A percentile compares a stretch with the other conserved stretches of the same genome.
Evolutionary conservation across 495 filamentous ascomycete species (phyloP).

Genomic region (Bryoglossum gracile): DNA sequence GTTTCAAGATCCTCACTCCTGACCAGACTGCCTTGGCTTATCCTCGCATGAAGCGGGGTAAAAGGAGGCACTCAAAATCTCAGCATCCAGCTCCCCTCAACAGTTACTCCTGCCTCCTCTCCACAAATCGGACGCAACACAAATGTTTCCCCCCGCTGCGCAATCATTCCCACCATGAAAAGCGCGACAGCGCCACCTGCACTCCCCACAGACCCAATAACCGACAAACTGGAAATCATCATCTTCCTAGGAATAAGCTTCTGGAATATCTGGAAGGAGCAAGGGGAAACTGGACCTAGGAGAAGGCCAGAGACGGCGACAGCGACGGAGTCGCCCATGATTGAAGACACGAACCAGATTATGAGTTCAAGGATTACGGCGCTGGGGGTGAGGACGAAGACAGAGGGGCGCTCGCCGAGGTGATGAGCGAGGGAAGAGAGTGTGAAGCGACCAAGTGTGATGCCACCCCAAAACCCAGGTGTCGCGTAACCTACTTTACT

Average conservation of each 20-base stretch:
- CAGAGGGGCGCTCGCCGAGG: conserved; percentile 59
- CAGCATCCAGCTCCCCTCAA: not conserved
- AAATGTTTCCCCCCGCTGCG: conserved; percentile 59
- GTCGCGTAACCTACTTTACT: conserved; percentile 69
- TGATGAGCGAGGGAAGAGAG: conserved; percentile 53
- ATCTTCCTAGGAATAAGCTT: conserved; percentile 51
- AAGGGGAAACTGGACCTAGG: conserved; percentile 68
- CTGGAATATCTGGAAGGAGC: conserved; percentile 56
- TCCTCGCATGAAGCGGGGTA: too few species aligned
- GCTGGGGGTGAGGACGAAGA: conserved; percentile 50
- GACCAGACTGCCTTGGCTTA: too few species aligned
- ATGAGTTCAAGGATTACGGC: conserved; percentile 60
- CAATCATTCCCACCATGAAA: conserved; percentile 64
- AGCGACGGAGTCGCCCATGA: conserved; percentile 60
- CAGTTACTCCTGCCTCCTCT: conserved; percentile 60
- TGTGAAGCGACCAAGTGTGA: conserved; percentile 60
- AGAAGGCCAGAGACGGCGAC: conserved; percentile 65
- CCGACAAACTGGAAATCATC: conserved; percentile 56
- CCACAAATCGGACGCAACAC: conserved; percentile 68
- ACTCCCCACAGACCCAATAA: conserved; percentile 67
- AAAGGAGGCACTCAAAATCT: too few species aligned
- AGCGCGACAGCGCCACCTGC: conserved; percentile 66
- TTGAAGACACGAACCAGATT: conserved; percentile 65
- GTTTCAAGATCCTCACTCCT: too few species aligned
- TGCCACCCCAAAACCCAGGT: conserved; percentile 74